Evolutionary conservation across 768 basidiomycete species (phyloP).

Genomic region (Mycena rosella): DNA sequence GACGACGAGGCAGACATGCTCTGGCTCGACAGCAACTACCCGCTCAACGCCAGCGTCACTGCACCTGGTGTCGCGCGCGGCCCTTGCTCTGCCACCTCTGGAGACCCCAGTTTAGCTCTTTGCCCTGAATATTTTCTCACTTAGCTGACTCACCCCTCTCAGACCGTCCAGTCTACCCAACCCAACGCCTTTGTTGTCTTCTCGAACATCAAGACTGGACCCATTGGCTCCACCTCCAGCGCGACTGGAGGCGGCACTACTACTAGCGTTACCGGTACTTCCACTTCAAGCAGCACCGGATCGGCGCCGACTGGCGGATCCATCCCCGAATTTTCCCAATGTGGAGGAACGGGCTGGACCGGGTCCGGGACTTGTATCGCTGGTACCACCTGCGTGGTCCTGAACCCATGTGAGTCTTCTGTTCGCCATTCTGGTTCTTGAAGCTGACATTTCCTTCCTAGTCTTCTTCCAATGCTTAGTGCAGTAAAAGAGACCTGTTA

Average conservation of each 20-base stretch:
- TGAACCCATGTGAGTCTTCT: conserved; percentile 22
- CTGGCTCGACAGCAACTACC: conserved; percentile 56
- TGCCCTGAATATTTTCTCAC: not conserved
- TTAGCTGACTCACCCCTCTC: not conserved
- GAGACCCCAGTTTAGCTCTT: conserved; percentile 45
- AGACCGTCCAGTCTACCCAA: conserved; percentile 45
- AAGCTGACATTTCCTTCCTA: not conserved
- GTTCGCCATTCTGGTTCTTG: not conserved
- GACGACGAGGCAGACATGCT: conserved; percentile 56
- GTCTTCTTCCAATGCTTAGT: not conserved
- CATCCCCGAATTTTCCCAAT: conserved; percentile 8
- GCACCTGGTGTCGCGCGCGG: conserved; percentile 36
- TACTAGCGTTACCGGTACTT: not conserved
- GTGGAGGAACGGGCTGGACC: conserved; percentile 5
- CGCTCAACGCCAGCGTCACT: conserved; percentile 38
- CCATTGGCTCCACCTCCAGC: conserved; percentile 50
- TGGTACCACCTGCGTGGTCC: not conserved
- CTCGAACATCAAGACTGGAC: conserved; percentile 57
- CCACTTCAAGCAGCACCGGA: not conserved
- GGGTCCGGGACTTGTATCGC: conserved; percentile 3
- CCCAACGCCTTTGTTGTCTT: conserved; percentile 47
- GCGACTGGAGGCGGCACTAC: not conserved
- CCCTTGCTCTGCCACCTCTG: conserved; percentile 43
- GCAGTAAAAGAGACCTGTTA: not conserved
- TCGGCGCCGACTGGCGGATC: conserved; percentile 6